Percentiles rank a stretch among this genome's conserved stretches.
Conservation (phyloP, 805 yeast genomes). For the Candida pseudoglaebosa region DNA sequence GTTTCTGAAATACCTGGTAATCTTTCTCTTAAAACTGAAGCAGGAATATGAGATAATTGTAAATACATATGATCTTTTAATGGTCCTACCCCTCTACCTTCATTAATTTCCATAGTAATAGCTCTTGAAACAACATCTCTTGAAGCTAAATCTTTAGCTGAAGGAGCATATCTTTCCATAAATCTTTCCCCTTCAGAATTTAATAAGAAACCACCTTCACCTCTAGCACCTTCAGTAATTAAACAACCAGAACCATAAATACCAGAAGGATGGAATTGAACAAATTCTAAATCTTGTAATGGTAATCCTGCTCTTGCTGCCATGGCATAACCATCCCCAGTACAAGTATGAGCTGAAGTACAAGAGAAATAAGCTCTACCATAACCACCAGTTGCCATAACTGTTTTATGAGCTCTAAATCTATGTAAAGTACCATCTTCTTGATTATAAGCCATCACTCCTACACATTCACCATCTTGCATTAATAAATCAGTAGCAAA, state of each 20-base stretch:
- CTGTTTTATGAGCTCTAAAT: conserved; percentile 94
- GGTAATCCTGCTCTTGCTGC: conserved; percentile 98
- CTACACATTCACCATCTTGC: conserved; percentile 94
- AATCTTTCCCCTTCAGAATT: conserved; percentile 98
- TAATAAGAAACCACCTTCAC: conserved; percentile 97
- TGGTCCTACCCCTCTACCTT: conserved; percentile 99
- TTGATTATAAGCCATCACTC: conserved; percentile 96
- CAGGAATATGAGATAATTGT: conserved; percentile 92
- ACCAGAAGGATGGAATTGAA: conserved; percentile 99
- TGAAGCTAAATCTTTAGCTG: conserved; percentile 96
- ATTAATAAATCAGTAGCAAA: conserved; percentile 91
- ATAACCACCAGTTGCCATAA: conserved; percentile 97
- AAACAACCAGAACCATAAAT: conserved; percentile 98
- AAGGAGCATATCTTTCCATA: conserved; percentile 99
- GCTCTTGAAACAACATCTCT: conserved; percentile 98
- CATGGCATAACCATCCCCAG: conserved; percentile 99
- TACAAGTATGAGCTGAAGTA: conserved; percentile 99
- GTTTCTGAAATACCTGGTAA: conserved; percentile 99
- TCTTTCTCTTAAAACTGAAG: conserved; percentile 88
- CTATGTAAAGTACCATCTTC: conserved; percentile 98
- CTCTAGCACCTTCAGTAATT: conserved; percentile 99
- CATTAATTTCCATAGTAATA: conserved; percentile 97
- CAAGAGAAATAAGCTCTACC: conserved; percentile 98
- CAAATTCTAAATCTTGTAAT: conserved; percentile 93
- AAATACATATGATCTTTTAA: conserved; percentile 91